Base-by-base conservation (phyloP, 139 green algal species). In the Nannochloris sp. region DNA sequence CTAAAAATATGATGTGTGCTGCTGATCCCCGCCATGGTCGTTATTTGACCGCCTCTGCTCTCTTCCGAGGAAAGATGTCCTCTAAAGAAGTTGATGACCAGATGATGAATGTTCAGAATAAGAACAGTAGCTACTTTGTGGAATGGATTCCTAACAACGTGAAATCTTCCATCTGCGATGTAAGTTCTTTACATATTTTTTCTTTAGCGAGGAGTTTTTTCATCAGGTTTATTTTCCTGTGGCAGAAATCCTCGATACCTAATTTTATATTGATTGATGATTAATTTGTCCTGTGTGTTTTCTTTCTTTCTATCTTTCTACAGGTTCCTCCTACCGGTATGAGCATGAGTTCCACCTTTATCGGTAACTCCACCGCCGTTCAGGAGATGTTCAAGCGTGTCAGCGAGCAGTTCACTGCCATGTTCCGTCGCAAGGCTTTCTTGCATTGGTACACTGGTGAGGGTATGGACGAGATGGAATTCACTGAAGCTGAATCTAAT, bases 61-160 rank as follows among this genome's bases (percentile, higher is more conserved):
- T 90, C 44, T 93, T 93, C 83, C 82, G 86, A 48, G 86, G 86
- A 58, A 78, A 80, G 69, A 90, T 93, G 81, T 87, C 79, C 38
- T 90, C 87, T 80, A 95, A 95, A 79, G 85, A 92, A 80, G 86
- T 92, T 27, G 86, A 92, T 66, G 86, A 92, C 78, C 86, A 97
- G 84, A 95, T 97, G 88, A 81, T 96, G 23, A 97, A 97, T 79
- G 86, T 92, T 60, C 29, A 62, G 19, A 59, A 70, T 29, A 59
- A 70, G 30, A 59, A 70, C 47, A 61, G 37, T 27, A 61, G 80
- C 36, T 97, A 97, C 86, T 97, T 97, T 68, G 90, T 97, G 37
- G 91, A 97, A 85, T 97, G 91, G 91, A 97, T 97, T 76, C 90
- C 91, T 70, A 97, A 97, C 88, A 97, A 97, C 75, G 88, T 97